Evolutionary conservation across 2,329 filamentous ascomycete species (phyloP), one percentile per base, ranked within the genome.

Genomic region (Pseudogymnoascus sp.): DNA sequence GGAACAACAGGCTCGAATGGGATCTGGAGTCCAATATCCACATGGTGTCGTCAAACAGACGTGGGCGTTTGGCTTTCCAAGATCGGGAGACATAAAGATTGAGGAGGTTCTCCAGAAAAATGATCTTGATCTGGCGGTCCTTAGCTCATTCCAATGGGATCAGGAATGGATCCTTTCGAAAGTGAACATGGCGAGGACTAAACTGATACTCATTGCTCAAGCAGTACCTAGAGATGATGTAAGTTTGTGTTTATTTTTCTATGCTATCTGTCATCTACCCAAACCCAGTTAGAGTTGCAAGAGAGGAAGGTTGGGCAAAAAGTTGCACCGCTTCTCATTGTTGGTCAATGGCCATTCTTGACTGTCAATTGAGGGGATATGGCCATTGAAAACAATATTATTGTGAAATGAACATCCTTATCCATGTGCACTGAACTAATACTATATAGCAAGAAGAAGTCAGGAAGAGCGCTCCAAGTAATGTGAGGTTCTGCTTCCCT

Each of bases 61-160:
- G 0, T 93, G 89, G 85, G 86, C 85, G 0, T 79, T 79, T 37
- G 86, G 88, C 2, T 85, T 83, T 67, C 78, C 82, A 1, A 81
- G 90, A 37, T 79, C 74, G 0, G 79, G 79, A 66, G 91, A 96
- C 67, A 91, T 98, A 72, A 95, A 87, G 66, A 86, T 98, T 43
- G 91, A 96, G 71, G 92, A 97, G 73, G 84, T 97, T 0, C 76
- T 97, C 1, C 89, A 96, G 73, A 87, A 85, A 66, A 77, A 84
- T 1, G 81, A 87, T 11, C 79, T 98, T 7, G 79, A 90, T 61
- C 83, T 92, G 41, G 93, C 91, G 0, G 83, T 98, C 0, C 77
- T 98, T 4, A 96, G 92, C 69, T 90, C 93, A 0, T 98, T 90
- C 69, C 86, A 93, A 73, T 95, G 90, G 86, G 89, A 98, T 67